phyloP scores from a whole-genome alignment of 2,329 filamentous ascomycete genomes.

The Lasiodiplodia sp. region DNA sequence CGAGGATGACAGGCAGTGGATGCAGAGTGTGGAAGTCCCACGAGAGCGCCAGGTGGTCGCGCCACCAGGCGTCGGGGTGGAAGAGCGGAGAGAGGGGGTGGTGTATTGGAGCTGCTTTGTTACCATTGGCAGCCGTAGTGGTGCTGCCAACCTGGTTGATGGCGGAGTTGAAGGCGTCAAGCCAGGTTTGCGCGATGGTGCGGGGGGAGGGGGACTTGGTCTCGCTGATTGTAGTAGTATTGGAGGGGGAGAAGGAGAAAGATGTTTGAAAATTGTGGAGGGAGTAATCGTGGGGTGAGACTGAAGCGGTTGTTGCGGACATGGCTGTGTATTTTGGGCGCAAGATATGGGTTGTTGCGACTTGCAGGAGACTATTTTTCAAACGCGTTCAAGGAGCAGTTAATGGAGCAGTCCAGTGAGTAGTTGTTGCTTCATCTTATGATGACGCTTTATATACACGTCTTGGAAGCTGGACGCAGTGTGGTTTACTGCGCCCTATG shows the following conservation, averaged over 20 bases:
- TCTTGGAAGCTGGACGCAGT: too few relatives aligned
- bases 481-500: too few relatives aligned
- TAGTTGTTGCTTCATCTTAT: too few relatives aligned
- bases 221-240: conserved; percentile 20
- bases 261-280: conserved; percentile 34
- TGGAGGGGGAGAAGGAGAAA: conserved; percentile 34
- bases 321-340: conserved; percentile 1
- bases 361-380: too few relatives aligned
- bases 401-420: too few relatives aligned
- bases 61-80: conserved; percentile 60
- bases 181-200: conserved; percentile 39
- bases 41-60: conserved; percentile 64
- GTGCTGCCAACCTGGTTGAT: conserved; percentile 28
- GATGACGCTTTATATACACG: too few relatives aligned
- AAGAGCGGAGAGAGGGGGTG: conserved; percentile 46
- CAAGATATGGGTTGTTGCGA: not conserved
- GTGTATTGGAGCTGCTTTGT: not conserved
- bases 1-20: conserved; percentile 49
- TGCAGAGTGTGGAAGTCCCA: conserved; percentile 64
- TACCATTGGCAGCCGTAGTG: too few relatives aligned
- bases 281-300: conserved; percentile 37
- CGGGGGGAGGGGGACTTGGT: conserved; percentile 29
- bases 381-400: too few relatives aligned
- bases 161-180: conserved; percentile 37
- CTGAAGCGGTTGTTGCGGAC: conserved; percentile 28